These are phyloP conservation scores for Leptomonas pyrrhocoris DNA, from an alignment of 208 protist species.

Conservation along the genomic window DNA sequence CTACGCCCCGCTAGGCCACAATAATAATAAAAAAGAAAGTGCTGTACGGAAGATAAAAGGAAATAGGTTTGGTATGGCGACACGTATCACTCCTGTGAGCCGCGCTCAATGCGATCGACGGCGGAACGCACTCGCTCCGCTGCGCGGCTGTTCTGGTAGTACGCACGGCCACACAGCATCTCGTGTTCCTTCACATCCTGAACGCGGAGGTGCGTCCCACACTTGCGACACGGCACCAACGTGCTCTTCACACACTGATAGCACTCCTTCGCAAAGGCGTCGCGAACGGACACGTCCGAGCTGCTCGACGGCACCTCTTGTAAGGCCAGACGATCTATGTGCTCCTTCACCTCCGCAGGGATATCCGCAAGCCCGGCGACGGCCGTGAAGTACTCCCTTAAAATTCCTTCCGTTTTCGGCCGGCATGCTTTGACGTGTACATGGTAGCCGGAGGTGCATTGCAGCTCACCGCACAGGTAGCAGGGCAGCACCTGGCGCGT, in stretches of 20 bases:
- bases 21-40: slow-evolving; percentile 17
- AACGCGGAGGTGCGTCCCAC: slow-evolving; percentile 52
- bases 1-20: slow-evolving; percentile 4
- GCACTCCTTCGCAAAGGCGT: slow-evolving; percentile 37
- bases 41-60: background rate
- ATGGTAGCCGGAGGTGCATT: slow-evolving; percentile 46
- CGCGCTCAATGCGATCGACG: slow-evolving; percentile 36
- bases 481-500: slow-evolving; percentile 71
- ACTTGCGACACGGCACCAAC: slow-evolving; percentile 67
- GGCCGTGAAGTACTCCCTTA: slow-evolving; percentile 36
- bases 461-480: slow-evolving; percentile 73
- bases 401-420: slow-evolving; percentile 35
- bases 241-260: slow-evolving; percentile 62
- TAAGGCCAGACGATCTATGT: slow-evolving; percentile 16
- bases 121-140: slow-evolving; percentile 39
- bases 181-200: slow-evolving; percentile 79
- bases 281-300: slow-evolving; percentile 29
- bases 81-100: slow-evolving; percentile 4
- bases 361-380: slow-evolving; percentile 8
- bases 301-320: slow-evolving; percentile 31
- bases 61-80: background rate
- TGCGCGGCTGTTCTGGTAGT: slow-evolving; percentile 48
- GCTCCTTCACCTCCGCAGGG: slow-evolving; percentile 25
- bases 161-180: slow-evolving; percentile 54
- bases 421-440: slow-evolving; percentile 65